These are phyloP conservation scores for Trichosanthes cucumerina DNA, from an alignment of 306 rosid genomes.

Conservation along the genomic window DNA sequence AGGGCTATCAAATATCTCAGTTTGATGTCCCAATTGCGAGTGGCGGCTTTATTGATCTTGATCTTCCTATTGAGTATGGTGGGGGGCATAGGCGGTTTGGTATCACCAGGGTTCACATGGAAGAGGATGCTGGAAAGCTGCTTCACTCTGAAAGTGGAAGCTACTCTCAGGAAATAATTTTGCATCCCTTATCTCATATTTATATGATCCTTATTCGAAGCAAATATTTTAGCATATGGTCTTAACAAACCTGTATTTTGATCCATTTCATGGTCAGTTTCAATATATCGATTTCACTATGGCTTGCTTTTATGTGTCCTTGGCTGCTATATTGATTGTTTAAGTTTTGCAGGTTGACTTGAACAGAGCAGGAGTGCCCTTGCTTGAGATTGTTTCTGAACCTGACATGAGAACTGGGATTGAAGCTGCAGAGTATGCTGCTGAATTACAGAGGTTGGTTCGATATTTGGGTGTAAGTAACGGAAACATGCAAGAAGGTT, in stretches of 20 bases:
- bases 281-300: not conserved
- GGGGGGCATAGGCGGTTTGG: conserved; percentile 90
- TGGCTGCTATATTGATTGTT: not conserved
- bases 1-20: conserved; percentile 96
- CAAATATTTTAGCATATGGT: conserved; percentile 1
- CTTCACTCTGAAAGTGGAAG: conserved; percentile 73
- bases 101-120: conserved; percentile 96
- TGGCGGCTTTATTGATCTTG: conserved; percentile 66
- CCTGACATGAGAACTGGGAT: conserved; percentile 95
- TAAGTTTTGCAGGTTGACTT: conserved; percentile 66
- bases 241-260: not conserved
- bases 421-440: conserved; percentile 96
- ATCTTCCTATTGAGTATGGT: conserved; percentile 77
- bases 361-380: conserved; percentile 93
- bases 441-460: conserved; percentile 85
- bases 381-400: conserved; percentile 97
- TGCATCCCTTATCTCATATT: not conserved
- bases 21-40: conserved; percentile 83
- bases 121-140: conserved; percentile 97
- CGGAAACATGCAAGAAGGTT: conserved; percentile 98
- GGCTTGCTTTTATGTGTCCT: not conserved
- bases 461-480: conserved; percentile 89
- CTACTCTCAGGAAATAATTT: conserved; percentile 52
- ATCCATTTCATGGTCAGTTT: not conserved
- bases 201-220: not conserved